Evolutionary conservation across 352 stramenopile genomes (phyloP).

Genomic region (Pythium grandisporangium): DNA sequence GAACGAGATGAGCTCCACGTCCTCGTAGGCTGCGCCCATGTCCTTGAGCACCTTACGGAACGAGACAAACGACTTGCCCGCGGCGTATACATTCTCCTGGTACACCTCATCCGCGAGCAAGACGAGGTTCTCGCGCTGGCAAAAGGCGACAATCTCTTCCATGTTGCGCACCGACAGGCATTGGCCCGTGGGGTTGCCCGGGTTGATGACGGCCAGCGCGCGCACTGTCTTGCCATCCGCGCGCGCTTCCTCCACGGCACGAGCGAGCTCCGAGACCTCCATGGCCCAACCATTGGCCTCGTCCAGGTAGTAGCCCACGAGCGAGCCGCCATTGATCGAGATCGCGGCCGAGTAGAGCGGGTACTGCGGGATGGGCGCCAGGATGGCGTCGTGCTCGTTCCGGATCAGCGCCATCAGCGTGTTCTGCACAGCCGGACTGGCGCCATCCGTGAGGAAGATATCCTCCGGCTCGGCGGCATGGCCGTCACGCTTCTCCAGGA

Average conservation of each 20-base stretch:
- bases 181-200: conserved; percentile 97
- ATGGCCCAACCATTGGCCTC: conserved; percentile 92
- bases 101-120: conserved; percentile 99
- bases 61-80: conserved; percentile 90
- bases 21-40: conserved; percentile 68
- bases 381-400: conserved; percentile 78
- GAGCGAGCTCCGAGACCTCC: conserved; percentile 84
- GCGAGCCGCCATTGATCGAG: conserved; percentile 89
- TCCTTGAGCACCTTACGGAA: conserved; percentile 93
- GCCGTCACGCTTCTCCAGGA: conserved; percentile 84
- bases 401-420: conserved; percentile 89
- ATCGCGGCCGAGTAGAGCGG: conserved; percentile 98
- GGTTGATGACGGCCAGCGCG: conserved; percentile 98
- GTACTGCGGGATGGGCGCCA: conserved; percentile 99
- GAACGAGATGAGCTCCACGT: conserved; percentile 97
- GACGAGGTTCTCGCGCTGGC: conserved; percentile 90
- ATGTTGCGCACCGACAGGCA: conserved; percentile 86
- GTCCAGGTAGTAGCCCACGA: conserved; percentile 97
- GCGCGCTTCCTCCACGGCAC: conserved; percentile 83
- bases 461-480: conserved; percentile 88
- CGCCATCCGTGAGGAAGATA: conserved; percentile 98
- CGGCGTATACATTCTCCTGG: conserved; percentile 98
- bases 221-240: conserved; percentile 88
- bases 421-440: conserved; percentile 92
- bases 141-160: conserved; percentile 94